Percentiles rank a stretch among this genome's conserved stretches.
Evolutionary conservation across 1,139 yeast genomes (phyloP).

Genomic region (Barnettozyma hawaiiensis): DNA sequence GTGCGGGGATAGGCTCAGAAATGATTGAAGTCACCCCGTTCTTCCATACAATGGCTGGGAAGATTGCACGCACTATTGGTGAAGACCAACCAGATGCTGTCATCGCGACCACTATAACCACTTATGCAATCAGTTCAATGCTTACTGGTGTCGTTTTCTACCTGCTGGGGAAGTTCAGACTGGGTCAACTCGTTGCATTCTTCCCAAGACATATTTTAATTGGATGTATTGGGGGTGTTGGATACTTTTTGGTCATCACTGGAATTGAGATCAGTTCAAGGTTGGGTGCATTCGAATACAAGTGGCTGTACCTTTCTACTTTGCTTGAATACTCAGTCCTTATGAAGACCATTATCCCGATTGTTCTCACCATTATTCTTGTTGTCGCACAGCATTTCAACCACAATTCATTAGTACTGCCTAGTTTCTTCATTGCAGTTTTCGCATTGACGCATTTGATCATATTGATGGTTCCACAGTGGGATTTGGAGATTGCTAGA

Average conservation of each 20-base stretch:
- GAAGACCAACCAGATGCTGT: conserved; percentile 52
- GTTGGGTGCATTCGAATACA: conserved; percentile 66
- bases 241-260: conserved; percentile 83
- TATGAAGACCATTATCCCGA: conserved; percentile 70
- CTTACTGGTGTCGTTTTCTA: conserved; percentile 83
- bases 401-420: conserved; percentile 75
- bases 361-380: conserved; percentile 54
- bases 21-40: conserved; percentile 98
- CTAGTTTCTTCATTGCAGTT: conserved; percentile 69
- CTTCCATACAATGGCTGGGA: conserved; percentile 88
- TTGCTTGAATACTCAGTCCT: conserved; percentile 40
- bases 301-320: conserved; percentile 46
- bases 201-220: conserved; percentile 94
- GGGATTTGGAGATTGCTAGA: conserved; percentile 58
- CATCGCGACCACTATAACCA: conserved; percentile 79
- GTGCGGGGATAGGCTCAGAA: conserved; percentile 89
- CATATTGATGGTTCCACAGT: conserved; percentile 57
- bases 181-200: conserved; percentile 87
- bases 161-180: conserved; percentile 64
- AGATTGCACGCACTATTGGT: conserved; percentile 55
- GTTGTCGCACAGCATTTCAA: conserved; percentile 56
- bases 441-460: conserved; percentile 64
- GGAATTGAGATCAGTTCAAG: conserved; percentile 88
- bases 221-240: conserved; percentile 98
- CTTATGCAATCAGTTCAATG: conserved; percentile 78